phyloP scores from a whole-genome alignment of 306 rosid genomes.

The Dalbergia cochinchinensis region DNA sequence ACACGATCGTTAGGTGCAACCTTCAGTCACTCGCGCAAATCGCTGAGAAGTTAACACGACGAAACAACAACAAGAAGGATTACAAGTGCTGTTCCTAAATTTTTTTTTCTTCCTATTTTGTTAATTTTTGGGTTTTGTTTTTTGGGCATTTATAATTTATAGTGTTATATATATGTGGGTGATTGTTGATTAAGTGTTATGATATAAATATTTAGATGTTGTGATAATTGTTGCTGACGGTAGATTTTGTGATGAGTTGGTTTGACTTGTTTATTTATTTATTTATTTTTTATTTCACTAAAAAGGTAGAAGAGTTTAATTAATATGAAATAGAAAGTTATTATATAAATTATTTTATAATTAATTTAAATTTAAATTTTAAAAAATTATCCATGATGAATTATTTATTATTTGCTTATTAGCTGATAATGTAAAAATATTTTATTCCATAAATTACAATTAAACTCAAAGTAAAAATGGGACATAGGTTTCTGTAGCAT shows the following conservation, averaged over 20 bases:
- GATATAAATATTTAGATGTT: neutral
- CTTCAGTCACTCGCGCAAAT: slow-evolving; percentile 85
- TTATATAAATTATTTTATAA: too few relatives aligned
- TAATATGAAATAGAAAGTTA: too few relatives aligned
- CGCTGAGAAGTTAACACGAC: slow-evolving; percentile 68
- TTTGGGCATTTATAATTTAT: neutral
- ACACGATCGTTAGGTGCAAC: slow-evolving; percentile 91
- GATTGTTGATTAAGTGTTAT: neutral
- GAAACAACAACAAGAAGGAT: slow-evolving; percentile 30
- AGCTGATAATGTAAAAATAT: too few relatives aligned
- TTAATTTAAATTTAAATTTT: too few relatives aligned
- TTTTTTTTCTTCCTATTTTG: neutral
- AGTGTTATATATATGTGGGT: neutral
- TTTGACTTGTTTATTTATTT: neutral
- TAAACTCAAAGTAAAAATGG: slow-evolving; percentile 19
- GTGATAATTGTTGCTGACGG: neutral
- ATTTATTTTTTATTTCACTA: neutral
- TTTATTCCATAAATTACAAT: too few relatives aligned
- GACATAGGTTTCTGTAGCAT: neutral
- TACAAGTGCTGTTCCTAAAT: slow-evolving; percentile 36
- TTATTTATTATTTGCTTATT: too few relatives aligned
- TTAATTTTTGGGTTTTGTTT: neutral
- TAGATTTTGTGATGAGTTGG: neutral
- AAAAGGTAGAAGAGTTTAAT: too few relatives aligned
- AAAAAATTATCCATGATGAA: too few relatives aligned